Evolutionary conservation across 352 stramenopile species (phyloP), one percentile per base, ranked within the genome.

Genomic region (Stramenopiles sp.): DNA sequence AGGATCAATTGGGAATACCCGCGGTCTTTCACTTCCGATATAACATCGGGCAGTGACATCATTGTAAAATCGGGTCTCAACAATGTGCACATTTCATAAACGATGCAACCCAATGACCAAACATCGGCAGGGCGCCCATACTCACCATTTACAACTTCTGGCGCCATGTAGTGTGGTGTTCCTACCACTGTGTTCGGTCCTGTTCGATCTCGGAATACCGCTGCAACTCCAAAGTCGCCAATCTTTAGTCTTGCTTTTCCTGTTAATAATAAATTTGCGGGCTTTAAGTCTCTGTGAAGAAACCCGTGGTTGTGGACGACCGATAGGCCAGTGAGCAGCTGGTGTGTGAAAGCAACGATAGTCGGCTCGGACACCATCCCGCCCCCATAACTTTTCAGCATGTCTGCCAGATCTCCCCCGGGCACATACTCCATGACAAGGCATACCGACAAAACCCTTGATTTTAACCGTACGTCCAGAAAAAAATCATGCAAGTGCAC

Each of bases 1-100:
- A 6, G 2, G 12, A 71, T 71, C 2, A 71, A 2, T 2, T 2
- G 1, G 35, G 31, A 35, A 6, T 71, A 71, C 12, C 53, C 53
- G 4, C 53, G 33, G 12, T 6, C 12, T 6, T 6, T 71, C 2
- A 71, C 6, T 71, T 71, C 53, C 33, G 4, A 31, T 71, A 71
- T 35, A 2, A 71, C 53, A 33, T 71, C 35, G 2, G 6, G 1
- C 12, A 71, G 35, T 2, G 53, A 71, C 12, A 33, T 71, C 53
- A 71, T 71, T 4, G 53, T 33, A 71, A 71, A 71, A 6, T 71
- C 53, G 35, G 53, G 53, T 6, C 53, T 71, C 12, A 35, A 35
- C 12, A 71, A 71, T 33, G 53, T 2, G 35, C 53, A 71, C 53
- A 71, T 71, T 71, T 71, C 53, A 33, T 71, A 71, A 4, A 71